A percentile compares a stretch with the other conserved stretches of the same genome.
phyloP scores from a whole-genome alignment of 2,329 filamentous ascomycete species.

The Colletotrichum australisinense region DNA sequence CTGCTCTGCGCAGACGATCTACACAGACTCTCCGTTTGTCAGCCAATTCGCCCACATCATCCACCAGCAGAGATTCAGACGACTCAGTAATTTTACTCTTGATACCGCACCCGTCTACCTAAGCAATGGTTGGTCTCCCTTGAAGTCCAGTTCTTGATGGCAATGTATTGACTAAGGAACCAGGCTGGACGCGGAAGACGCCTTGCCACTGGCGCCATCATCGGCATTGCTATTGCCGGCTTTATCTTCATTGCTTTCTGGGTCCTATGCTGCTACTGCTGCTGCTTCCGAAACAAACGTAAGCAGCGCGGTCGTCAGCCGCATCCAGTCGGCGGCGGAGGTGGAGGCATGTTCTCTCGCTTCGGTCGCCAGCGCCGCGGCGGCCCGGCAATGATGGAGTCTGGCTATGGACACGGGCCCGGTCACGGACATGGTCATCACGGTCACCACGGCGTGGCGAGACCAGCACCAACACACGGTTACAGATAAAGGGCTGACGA shows the following conservation, averaged over 20 bases:
- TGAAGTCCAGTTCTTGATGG: background rate
- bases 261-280: conserved; percentile 32
- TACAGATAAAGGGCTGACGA: background rate
- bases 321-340: conserved; percentile 3
- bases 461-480: conserved; percentile 13
- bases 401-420: conserved; percentile 9
- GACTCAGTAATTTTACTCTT: background rate
- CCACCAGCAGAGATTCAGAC: background rate
- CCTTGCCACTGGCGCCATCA: conserved; percentile 34
- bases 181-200: conserved; percentile 33
- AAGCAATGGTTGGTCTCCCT: background rate
- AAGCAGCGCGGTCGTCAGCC: conserved; percentile 10
- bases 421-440: background rate
- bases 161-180: background rate
- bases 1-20: background rate
- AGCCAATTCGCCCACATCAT: background rate
- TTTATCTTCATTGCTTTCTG: conserved; percentile 29
- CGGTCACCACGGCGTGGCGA: conserved; percentile 12
- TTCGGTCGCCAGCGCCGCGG: conserved; percentile 12
- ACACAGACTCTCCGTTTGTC: background rate
- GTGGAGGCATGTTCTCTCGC: conserved; percentile 15
- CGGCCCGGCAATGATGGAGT: conserved; percentile 29
- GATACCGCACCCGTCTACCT: background rate
- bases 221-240: conserved; percentile 35
- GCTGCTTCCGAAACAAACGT: conserved; percentile 35